Conservation (phyloP, 495 filamentous ascomycete species). For the Usnea hakonensis region DNA sequence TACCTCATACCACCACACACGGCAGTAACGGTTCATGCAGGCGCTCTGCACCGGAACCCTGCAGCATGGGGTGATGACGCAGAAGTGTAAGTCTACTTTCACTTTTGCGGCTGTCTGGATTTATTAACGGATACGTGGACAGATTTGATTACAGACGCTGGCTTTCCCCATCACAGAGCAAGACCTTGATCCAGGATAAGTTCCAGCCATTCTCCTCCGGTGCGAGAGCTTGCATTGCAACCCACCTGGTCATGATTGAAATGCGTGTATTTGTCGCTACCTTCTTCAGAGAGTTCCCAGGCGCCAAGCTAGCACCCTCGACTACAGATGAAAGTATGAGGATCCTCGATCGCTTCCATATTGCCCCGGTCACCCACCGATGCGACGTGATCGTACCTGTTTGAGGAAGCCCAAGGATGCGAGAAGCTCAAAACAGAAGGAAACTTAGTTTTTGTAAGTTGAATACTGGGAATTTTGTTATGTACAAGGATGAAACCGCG, state of each 20-base stretch:
- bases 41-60: constrained; percentile 14
- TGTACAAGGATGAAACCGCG: neutral
- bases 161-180: constrained; percentile 7
- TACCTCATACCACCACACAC: constrained; percentile 13
- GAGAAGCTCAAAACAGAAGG: neutral
- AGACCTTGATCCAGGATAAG: constrained; percentile 7
- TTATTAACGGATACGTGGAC: neutral
- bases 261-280: constrained; percentile 9
- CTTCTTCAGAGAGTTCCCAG: constrained; percentile 13
- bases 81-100: constrained; percentile 3
- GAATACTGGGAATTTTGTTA: neutral
- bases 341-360: constrained; percentile 15
- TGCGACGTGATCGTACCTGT: constrained; percentile 5
- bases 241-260: constrained; percentile 13
- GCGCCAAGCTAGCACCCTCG: constrained; percentile 12
- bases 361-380: neutral
- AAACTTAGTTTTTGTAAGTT: neutral
- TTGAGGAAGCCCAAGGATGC: constrained; percentile 1
- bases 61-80: constrained; percentile 12
- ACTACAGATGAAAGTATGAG: constrained; percentile 13
- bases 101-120: neutral
- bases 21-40: constrained; percentile 9
- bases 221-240: constrained; percentile 12
- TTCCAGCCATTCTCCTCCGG: constrained; percentile 17
- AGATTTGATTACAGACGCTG: constrained; percentile 17